Evolutionary conservation across 306 rosid genomes (phyloP), one percentile per base, ranked within the genome.

Genomic region (Gastrolobium villosum): DNA sequence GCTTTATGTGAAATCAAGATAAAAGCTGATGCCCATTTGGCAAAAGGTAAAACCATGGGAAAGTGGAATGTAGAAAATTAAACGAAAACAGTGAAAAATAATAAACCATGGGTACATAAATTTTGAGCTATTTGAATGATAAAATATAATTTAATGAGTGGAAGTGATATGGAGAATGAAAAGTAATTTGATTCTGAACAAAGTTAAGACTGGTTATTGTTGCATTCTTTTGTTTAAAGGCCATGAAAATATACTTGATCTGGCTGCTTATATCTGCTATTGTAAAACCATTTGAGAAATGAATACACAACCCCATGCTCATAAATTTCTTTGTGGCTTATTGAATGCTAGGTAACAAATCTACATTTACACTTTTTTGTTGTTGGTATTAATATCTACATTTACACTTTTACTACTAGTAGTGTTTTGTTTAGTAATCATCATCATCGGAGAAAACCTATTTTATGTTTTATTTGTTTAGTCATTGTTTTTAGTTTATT

Each of bases 151-250:
- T 73, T 41, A 68, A 26, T 36, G 62, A 7, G 39, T 40, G 66
- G 15, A 72, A 63, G 32, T 15, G 14, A 2, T 52, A 3, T 40
- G 73, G 53, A 11, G 71, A 36, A 63, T 63, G 65, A 41, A 14
- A 60, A 14, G 30, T 48, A 48, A 44, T 15, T 31, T 48, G 61
- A 44, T 43, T 65, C 54, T 49, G 32, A 68, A 35, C 56, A 59
- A 61, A 60, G 20, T 50, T 31, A 43, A 62, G 53, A 60, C 43
- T 46, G 36, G 6, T 71, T 62, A 69, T 63, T 9, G 49, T 44
- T 64, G 48, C 62, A 48, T 34, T 70, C 26, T 71, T 30, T 82
- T 41, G 70, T 63, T 76, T n/a, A 48, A 72, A 37, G 8, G 62
- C 67, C 53, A 50, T 53, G 50, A 49, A 49, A 73, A 75, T 11